Evolutionary conservation across 2,329 filamentous ascomycete species (phyloP).

Genomic region (Trichoderma semiorbis): DNA sequence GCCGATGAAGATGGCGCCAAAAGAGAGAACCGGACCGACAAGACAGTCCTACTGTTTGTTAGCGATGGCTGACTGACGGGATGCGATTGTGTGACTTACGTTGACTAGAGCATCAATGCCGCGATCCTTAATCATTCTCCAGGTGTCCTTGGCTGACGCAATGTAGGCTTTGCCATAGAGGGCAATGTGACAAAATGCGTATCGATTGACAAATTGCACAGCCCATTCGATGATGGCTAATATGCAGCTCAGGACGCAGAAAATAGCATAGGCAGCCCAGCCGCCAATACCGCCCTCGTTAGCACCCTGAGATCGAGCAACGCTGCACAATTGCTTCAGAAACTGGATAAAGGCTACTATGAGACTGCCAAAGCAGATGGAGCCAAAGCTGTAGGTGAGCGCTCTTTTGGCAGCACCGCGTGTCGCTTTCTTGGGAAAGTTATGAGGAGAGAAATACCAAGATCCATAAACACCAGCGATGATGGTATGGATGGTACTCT

Average conservation of each 20-base stretch:
- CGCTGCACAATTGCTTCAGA: conserved; percentile 74
- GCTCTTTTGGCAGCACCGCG: conserved; percentile 78
- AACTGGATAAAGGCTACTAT: conserved; percentile 85
- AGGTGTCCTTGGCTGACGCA: conserved; percentile 81
- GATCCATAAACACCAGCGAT: conserved; percentile 86
- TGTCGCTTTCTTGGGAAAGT: conserved; percentile 74
- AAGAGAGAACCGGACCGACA: conserved; percentile 68
- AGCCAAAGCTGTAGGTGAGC: conserved; percentile 88
- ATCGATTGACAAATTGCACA: conserved; percentile 84
- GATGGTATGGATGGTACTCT: conserved; percentile 86
- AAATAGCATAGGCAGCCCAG: conserved; percentile 60
- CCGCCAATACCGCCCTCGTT: conserved; percentile 73
- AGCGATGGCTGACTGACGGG: conserved; percentile 9
- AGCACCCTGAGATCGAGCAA: conserved; percentile 61
- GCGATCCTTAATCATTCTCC: conserved; percentile 86
- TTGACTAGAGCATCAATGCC: conserved; percentile 89
- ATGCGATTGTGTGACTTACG: conserved; percentile 28
- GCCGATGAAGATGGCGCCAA: conserved; percentile 78
- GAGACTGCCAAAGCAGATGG: conserved; percentile 81
- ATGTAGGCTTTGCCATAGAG: conserved; percentile 89
- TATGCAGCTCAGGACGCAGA: conserved; percentile 74
- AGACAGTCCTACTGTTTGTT: conserved; percentile 61
- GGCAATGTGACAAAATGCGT: conserved; percentile 89
- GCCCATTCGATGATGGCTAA: conserved; percentile 80
- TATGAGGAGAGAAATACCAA: conserved; percentile 79